Evolutionary conservation across 2,329 filamentous ascomycete genomes (phyloP), one percentile per base, ranked within the genome.

Genomic region (Neoscytalidium dimidiatum): DNA sequence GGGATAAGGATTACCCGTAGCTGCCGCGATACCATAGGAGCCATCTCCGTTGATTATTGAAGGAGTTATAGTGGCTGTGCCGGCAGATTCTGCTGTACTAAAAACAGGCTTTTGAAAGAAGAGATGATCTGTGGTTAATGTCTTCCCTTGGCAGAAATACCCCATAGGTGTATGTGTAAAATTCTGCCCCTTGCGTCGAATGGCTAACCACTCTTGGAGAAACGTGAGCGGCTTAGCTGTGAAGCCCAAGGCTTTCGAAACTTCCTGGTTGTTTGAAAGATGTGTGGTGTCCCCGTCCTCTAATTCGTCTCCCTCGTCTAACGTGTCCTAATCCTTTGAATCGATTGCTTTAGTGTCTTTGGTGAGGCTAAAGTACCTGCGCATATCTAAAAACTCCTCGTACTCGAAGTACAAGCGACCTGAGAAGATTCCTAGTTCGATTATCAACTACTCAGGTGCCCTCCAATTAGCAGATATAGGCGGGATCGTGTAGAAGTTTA

Each of bases 371-470:
- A 77, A 65, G 56, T 73, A 77, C 14, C 60, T 57, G 8, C 69
- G 62, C 3, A 78, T 38, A 4, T 64, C 69, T 4, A 67, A 53
- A 44, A 76, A 74, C 60, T 89, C 85, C 0, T 75, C 66, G 69
- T 77, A 85, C 0, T 82, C 78, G 62, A 88, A 83, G 68, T 90
- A 90, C 0, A 91, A 77, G 0, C 87, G 79, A 0, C 88, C 88
- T 0, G 86, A 79, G 52, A 89, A 79, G 3, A 91, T 78, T 0
- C 88, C 88, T 0, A 91, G 70, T 68, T 91, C 85, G 1, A 86
- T 79, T 0, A 72, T 77, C 0, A 90, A 75, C 85, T 85, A 88
- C 0, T 64, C n/a, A 0, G 88, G 86, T 0, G 82, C 71, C 1
- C 67, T 46, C 75, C 79, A 83, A 0, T 68, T 60, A 0, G 38